Evolutionary conservation across 805 yeast species (phyloP).

Genomic region (Spathaspora girioi): DNA sequence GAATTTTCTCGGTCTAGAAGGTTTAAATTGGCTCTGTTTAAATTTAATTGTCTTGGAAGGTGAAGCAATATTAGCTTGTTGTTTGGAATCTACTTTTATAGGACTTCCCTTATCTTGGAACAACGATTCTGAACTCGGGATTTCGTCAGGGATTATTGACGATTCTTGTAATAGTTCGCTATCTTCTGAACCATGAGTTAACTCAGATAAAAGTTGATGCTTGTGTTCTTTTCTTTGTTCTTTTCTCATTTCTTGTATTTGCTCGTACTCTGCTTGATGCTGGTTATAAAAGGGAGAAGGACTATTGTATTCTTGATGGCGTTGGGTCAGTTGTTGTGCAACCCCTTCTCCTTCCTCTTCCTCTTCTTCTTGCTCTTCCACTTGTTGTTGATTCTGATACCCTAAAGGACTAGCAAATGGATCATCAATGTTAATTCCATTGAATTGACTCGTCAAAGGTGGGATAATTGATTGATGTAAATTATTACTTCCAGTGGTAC

Average conservation of each 20-base stretch:
- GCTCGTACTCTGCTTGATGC: conserved; percentile 14
- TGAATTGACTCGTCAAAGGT: conserved; percentile 15
- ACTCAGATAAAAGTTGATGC: conserved; percentile 36
- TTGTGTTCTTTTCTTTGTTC: conserved; percentile 30
- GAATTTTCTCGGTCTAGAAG: conserved; percentile 27
- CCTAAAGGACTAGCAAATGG: conserved; percentile 8
- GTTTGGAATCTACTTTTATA: conserved; percentile 14
- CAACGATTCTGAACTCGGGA: conserved; percentile 19
- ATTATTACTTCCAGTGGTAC: conserved; percentile 6
- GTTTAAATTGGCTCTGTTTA: conserved; percentile 28
- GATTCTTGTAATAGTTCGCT: conserved; percentile 33
- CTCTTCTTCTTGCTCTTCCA: conserved; percentile 13
- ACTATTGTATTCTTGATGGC: background rate
- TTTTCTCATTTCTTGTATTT: conserved; percentile 28
- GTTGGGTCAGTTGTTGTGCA: background rate
- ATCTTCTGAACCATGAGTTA: conserved; percentile 34
- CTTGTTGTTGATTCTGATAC: conserved; percentile 6
- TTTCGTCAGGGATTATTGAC: conserved; percentile 13
- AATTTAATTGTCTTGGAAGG: conserved; percentile 16
- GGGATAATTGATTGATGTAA: conserved; percentile 12
- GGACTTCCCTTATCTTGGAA: conserved; percentile 31
- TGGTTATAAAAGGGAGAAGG: conserved; percentile 2
- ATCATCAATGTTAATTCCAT: conserved; percentile 15
- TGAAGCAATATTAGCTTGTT: conserved; percentile 7
- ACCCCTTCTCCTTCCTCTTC: conserved; percentile 3